phyloP scores from a whole-genome alignment of 768 basidiomycete genomes.

The Lactarius deliciosus region DNA sequence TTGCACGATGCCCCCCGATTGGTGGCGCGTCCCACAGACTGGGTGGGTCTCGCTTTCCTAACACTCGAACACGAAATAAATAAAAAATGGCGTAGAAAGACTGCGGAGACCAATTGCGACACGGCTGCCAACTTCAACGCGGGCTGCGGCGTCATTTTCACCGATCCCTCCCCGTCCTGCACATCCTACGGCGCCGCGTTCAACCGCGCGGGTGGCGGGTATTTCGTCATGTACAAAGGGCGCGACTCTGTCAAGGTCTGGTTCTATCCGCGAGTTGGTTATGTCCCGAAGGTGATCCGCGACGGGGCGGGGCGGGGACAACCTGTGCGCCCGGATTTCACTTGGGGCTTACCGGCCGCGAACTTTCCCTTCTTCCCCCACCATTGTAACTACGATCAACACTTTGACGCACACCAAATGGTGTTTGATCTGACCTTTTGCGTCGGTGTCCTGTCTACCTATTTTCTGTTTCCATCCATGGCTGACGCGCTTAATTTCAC shows the following conservation, averaged over 20 bases:
- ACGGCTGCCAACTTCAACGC: constrained; percentile 51
- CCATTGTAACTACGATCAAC: constrained; percentile 51
- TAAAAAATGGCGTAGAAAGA: constrained; percentile 35
- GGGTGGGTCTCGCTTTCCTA: constrained; percentile 39
- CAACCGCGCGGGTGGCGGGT: constrained; percentile 58
- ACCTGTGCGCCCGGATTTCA: constrained; percentile 13
- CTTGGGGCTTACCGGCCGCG: constrained; percentile 52
- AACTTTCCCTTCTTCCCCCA: constrained; percentile 42
- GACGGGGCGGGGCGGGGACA: constrained; percentile 12
- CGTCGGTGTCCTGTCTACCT: constrained; percentile 38
- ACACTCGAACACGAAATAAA: background rate
- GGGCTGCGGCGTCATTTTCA: constrained; percentile 59
- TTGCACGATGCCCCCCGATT: constrained; percentile 46
- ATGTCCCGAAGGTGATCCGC: constrained; percentile 45
- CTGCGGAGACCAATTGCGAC: constrained; percentile 50
- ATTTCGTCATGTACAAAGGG: constrained; percentile 52
- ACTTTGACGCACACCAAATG: constrained; percentile 54
- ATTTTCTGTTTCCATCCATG: constrained; percentile 7
- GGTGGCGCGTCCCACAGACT: constrained; percentile 36
- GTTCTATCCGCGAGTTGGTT: constrained; percentile 53
- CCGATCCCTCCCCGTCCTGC: constrained; percentile 30
- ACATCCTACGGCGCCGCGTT: constrained; percentile 49
- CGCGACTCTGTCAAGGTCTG: constrained; percentile 48
- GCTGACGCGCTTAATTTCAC: constrained; percentile 1
- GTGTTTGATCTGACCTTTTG: constrained; percentile 65